Evolutionary conservation across 2,329 filamentous ascomycete genomes (phyloP).

Genomic region (Hypoxylon sp.): DNA sequence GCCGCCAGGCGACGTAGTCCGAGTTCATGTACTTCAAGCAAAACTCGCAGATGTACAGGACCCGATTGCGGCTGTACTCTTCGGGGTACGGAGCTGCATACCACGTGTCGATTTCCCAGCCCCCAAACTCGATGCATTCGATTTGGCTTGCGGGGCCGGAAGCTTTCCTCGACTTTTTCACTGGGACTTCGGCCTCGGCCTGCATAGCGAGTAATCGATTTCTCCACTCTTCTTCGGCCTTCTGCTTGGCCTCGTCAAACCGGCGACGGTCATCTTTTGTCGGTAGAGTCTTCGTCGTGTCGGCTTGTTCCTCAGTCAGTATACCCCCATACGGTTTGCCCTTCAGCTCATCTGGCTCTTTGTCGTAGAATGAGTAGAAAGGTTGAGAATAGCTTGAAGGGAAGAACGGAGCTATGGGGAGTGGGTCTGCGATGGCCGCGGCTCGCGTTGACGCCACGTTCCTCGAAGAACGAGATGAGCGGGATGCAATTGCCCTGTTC

Average conservation of each 20-base stretch:
- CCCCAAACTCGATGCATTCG: slow-evolving; percentile 98
- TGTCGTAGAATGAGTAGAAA: slow-evolving; percentile 90
- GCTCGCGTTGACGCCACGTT: slow-evolving; percentile 47
- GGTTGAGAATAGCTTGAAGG: slow-evolving; percentile 76
- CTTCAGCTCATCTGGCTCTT: slow-evolving; percentile 88
- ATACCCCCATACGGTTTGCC: slow-evolving; percentile 97
- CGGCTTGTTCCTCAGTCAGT: slow-evolving; percentile 86
- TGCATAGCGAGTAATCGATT: slow-evolving; percentile 71
- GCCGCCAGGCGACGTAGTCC: slow-evolving; percentile 96
- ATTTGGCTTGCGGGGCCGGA: slow-evolving; percentile 94
- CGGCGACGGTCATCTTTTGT: slow-evolving; percentile 81
- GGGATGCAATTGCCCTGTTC: slow-evolving; percentile 52
- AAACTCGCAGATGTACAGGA: slow-evolving; percentile 99
- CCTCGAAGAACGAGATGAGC: slow-evolving; percentile 50
- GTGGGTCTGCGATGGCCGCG: slow-evolving; percentile 54
- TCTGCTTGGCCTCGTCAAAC: slow-evolving; percentile 90
- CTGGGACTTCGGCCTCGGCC: slow-evolving; percentile 70
- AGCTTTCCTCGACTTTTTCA: slow-evolving; percentile 77
- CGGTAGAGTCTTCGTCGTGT: slow-evolving; percentile 90
- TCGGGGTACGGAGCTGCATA: slow-evolving; percentile 98
- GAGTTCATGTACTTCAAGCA: slow-evolving; percentile 99
- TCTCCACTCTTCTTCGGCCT: slow-evolving; percentile 93
- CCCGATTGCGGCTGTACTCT: slow-evolving; percentile 95
- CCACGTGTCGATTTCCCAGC: slow-evolving; percentile 98
- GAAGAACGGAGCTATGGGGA: slow-evolving; percentile 69